phyloP scores from a whole-genome alignment of 768 basidiomycete genomes.

The Lactarius hatsudake region DNA sequence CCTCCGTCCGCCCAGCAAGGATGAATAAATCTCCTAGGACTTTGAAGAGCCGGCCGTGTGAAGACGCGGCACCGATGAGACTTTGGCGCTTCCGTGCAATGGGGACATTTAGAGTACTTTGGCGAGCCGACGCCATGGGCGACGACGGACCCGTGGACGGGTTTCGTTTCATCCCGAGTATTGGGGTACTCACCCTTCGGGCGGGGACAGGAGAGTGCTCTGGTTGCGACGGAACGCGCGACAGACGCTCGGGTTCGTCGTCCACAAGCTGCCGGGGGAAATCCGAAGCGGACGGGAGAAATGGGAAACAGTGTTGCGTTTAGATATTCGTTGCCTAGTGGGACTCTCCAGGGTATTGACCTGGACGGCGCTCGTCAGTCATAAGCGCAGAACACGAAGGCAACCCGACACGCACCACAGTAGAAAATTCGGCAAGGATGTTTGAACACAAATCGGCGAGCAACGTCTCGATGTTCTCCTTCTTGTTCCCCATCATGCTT shows the following conservation, averaged over 20 bases:
- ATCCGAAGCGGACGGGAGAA: constrained; percentile 57
- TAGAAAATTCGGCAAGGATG: constrained; percentile 81
- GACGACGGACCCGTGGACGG: constrained; percentile 44
- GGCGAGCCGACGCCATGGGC: constrained; percentile 42
- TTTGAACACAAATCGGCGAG: constrained; percentile 87
- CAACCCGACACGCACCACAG: constrained; percentile 57
- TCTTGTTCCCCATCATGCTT: constrained; percentile 82
- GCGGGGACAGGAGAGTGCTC: constrained; percentile 41
- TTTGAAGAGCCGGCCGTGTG: constrained; percentile 85
- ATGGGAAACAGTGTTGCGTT: constrained; percentile 64
- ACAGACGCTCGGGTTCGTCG: constrained; percentile 43
- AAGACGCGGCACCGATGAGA: constrained; percentile 64
- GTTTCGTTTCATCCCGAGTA: constrained; percentile 49
- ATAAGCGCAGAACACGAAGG: not conserved
- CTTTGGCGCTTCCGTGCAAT: constrained; percentile 57
- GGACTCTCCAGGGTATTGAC: constrained; percentile 76
- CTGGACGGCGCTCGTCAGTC: constrained; percentile 40
- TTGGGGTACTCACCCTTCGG: constrained; percentile 32
- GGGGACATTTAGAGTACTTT: constrained; percentile 48
- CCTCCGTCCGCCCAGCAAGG: constrained; percentile 79
- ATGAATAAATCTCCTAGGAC: constrained; percentile 86
- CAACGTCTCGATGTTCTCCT: constrained; percentile 81
- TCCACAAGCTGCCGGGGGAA: constrained; percentile 56
- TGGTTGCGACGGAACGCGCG: constrained; percentile 50
- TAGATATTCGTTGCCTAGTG: constrained; percentile 81